Base-by-base conservation (phyloP, 352 stramenopile genomes). In the Phytophthora litchii region DNA sequence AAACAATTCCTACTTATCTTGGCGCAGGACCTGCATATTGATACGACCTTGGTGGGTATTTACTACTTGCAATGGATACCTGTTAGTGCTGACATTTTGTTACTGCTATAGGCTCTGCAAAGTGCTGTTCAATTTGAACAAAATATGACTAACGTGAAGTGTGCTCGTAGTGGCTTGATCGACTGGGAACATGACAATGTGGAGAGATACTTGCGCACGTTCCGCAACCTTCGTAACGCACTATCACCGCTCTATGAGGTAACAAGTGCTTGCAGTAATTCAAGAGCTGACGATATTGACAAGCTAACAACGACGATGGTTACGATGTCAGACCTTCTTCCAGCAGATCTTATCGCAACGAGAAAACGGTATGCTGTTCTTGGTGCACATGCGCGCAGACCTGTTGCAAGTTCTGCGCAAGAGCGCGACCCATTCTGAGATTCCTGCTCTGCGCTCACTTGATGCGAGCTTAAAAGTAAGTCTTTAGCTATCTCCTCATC, bases 311-410 rank as follows among this genome's bases (percentile, higher is more conserved):
- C 16, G 21, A 3, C 45, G 20, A 14, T 29, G 12, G 19, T 38
- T 38, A 9, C 9, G 17, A 9, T 4, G 14, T 36, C 48, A 91
- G 85, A 90, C 80, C 3, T 89, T 91, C 34, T 94, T 94, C 59
- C 79, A 91, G 54, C 80, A 94, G 48, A 88, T 94, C 32, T 53
- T 94, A 35, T 90, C 82, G n/a, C 83, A 92, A 53, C 71, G 76
- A n/a, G 75, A 88, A 48, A 83, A 73, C 14, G 85, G 85, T 9
- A 94, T 94, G 85, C 56, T 94, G 16, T 94, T 94, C 54, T 74
- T 94, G 40, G 76, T 94, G 20, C 72, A 92, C 13, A 76, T 94
- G 67, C 77, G 85, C 27, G 79, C 85, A 1, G 85, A 94, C 41
- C 46, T 94, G 11, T 68, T 89, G 11, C 64, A 81, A 50, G 69